Conservation (phyloP, 371 early-diverging fungal species). For the Haplosporangium sp. region DNA sequence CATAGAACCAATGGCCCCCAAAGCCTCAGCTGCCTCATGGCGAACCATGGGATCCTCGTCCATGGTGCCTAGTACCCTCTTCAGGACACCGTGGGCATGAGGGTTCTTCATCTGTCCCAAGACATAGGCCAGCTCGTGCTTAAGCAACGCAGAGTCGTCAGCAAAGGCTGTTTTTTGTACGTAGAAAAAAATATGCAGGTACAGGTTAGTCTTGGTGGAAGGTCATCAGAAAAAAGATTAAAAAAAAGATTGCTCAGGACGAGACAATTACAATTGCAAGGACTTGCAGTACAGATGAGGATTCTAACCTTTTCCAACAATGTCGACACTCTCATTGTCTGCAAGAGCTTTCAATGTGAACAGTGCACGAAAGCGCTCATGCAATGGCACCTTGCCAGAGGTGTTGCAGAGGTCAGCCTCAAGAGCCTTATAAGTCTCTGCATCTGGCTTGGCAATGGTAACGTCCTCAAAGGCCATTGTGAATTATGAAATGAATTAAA, state of each 20-base stretch:
- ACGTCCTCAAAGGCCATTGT: slow-evolving; percentile 53
- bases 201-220: not conserved
- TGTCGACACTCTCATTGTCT: slow-evolving; percentile 81
- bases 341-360: slow-evolving; percentile 94
- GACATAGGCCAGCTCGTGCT: slow-evolving; percentile 99
- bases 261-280: not conserved
- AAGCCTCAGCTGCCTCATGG: slow-evolving; percentile 99
- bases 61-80: slow-evolving; percentile 72
- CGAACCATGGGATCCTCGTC: slow-evolving; percentile 97
- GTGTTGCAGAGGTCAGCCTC: slow-evolving; percentile 70
- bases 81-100: slow-evolving; percentile 81
- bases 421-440: slow-evolving; percentile 56
- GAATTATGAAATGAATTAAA: not conserved
- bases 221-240: not conserved
- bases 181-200: not conserved
- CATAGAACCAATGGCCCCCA: slow-evolving; percentile 91
- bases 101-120: slow-evolving; percentile 97
- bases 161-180: slow-evolving; percentile 69
- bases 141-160: slow-evolving; percentile 93
- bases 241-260: not conserved
- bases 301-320: slow-evolving; percentile 83
- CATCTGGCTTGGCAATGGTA: slow-evolving; percentile 18
- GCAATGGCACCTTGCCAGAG: slow-evolving; percentile 71
- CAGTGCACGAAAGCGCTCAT: slow-evolving; percentile 94
- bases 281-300: not conserved